These are phyloP conservation scores for Solanum pinnatisectum DNA, from an alignment of 257 asterid genomes.

Conservation along the genomic window DNA sequence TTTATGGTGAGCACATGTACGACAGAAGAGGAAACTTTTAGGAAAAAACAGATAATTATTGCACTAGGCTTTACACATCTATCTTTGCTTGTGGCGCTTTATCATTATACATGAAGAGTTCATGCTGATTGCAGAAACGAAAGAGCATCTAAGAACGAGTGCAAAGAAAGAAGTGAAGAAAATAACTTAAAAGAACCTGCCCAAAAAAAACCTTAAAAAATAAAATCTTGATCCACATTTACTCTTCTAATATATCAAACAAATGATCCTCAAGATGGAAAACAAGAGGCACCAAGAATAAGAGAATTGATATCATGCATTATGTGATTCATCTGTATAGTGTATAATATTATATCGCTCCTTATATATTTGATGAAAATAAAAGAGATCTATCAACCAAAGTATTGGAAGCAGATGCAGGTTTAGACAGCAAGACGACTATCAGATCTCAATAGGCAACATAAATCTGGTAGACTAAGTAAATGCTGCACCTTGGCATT, in stretches of 20 bases:
- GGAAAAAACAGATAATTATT: background rate
- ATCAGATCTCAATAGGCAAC: background rate
- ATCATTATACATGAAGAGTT: background rate
- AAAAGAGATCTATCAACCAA: background rate
- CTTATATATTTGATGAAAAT: background rate
- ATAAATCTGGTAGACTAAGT: background rate
- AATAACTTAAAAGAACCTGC: background rate
- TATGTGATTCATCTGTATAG: background rate
- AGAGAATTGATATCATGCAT: background rate
- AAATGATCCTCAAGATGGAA: background rate
- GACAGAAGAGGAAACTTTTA: background rate
- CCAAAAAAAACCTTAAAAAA: background rate
- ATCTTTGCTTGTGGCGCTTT: background rate
- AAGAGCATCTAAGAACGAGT: background rate
- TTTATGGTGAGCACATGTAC: no score
- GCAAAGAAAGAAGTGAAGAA: background rate
- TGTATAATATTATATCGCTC: background rate
- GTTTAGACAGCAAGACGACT: background rate
- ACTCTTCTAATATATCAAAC: background rate
- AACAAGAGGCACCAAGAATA: background rate
- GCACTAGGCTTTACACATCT: background rate
- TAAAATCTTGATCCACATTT: background rate
- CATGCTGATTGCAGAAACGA: background rate
- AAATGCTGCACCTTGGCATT: slow-evolving; percentile 47
- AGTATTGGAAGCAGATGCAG: background rate